phyloP scores from a whole-genome alignment of 768 basidiomycete genomes.

The Kwoniella bestiolae region DNA sequence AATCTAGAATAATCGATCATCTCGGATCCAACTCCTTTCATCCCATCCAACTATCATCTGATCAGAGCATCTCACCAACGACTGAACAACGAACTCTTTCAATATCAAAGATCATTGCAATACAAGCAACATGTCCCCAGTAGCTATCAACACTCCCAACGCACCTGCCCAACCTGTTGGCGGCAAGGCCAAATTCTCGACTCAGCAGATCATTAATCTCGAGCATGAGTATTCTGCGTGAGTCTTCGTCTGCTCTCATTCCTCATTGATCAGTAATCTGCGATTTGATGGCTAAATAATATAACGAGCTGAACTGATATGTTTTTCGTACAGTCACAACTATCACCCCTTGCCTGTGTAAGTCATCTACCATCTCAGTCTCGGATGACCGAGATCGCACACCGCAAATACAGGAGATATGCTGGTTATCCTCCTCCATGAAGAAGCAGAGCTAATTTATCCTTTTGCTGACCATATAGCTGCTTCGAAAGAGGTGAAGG shows the following conservation, averaged over 20 bases:
- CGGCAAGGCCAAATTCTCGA: slow-evolving; percentile 46
- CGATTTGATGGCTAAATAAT: background rate
- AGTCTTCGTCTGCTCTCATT: no score
- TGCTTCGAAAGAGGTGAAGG: slow-evolving; percentile 90
- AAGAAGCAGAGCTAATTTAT: slow-evolving; percentile 5
- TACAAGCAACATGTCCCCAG: slow-evolving; percentile 15
- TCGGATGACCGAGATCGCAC: background rate
- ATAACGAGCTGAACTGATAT: background rate
- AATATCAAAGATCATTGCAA: background rate
- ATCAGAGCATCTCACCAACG: no score
- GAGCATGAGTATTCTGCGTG: slow-evolving; percentile 66
- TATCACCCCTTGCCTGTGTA: slow-evolving; percentile 89
- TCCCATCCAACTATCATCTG: no score
- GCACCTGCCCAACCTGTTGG: slow-evolving; percentile 13
- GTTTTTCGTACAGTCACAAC: slow-evolving; percentile 64
- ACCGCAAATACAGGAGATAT: no score
- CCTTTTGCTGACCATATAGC: slow-evolving; percentile 27
- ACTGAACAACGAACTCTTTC: background rate
- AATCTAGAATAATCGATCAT: no score
- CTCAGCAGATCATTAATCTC: slow-evolving; percentile 69
- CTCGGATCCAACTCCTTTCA: no score
- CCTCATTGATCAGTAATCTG: background rate
- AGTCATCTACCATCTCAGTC: slow-evolving; percentile 16
- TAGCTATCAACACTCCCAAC: slow-evolving; percentile 13
- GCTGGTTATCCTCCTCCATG: no score